These are phyloP conservation scores for Aspergillus ostianus DNA, from an alignment of 495 filamentous ascomycete genomes.

Conservation along the genomic window DNA sequence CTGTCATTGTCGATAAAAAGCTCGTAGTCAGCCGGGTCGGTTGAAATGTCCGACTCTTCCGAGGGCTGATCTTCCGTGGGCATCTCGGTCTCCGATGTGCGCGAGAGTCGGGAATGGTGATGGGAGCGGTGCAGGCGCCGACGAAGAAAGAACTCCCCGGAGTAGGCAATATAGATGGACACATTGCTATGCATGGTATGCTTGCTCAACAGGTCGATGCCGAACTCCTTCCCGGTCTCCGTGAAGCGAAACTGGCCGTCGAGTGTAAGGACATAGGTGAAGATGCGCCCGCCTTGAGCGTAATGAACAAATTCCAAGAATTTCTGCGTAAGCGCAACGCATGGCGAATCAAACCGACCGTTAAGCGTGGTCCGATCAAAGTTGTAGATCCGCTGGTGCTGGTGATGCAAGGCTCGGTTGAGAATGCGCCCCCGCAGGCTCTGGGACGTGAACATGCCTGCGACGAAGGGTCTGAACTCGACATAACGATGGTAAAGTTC, in stretches of 20 bases:
- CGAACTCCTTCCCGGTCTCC: conserved; percentile 91
- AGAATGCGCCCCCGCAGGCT: conserved; percentile 77
- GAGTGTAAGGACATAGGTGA: conserved; percentile 88
- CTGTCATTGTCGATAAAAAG: conserved; percentile 93
- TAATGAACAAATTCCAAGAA: conserved; percentile 86
- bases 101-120: conserved; percentile 22
- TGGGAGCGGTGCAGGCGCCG: conserved; percentile 51
- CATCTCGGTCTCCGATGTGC: conserved; percentile 18
- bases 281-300: conserved; percentile 80
- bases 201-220: conserved; percentile 86
- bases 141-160: conserved; percentile 89
- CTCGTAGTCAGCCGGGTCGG: conserved; percentile 70
- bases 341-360: conserved; percentile 57
- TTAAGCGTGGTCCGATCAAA: conserved; percentile 71
- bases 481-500: conserved; percentile 86
- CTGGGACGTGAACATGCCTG: conserved; percentile 76
- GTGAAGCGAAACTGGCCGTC: conserved; percentile 86
- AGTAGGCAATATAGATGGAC: conserved; percentile 82
- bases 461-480: conserved; percentile 87
- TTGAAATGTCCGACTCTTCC: conserved; percentile 35
- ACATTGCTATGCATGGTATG: conserved; percentile 96
- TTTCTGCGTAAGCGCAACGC: conserved; percentile 63
- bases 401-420: conserved; percentile 82
- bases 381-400: conserved; percentile 86
- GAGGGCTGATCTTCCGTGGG: conserved; percentile 40